Percentiles rank a stretch among this genome's conserved stretches.
Conservation (phyloP, 164 flowering plant species). For the Umbilicus rupestris region DNA sequence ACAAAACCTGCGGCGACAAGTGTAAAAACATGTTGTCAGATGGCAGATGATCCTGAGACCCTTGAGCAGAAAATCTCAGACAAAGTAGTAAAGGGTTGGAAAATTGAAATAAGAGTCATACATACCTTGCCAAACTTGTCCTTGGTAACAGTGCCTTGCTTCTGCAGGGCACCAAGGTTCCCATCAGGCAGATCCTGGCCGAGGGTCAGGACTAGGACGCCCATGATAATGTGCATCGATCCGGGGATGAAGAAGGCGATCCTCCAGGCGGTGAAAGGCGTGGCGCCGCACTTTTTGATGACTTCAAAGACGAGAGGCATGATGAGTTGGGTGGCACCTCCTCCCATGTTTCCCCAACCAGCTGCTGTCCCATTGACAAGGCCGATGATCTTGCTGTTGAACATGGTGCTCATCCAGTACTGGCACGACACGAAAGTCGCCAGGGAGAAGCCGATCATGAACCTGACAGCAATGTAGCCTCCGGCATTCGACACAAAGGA, state of each 20-base stretch:
- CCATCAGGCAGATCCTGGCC: conserved; percentile 48
- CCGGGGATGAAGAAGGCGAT: conserved; percentile 82
- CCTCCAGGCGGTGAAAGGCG: conserved; percentile 74
- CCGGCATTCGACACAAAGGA: conserved; percentile 36
- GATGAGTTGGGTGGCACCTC: conserved; percentile 67
- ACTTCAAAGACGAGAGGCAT: conserved; percentile 45
- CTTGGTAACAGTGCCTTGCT: conserved; percentile 45
- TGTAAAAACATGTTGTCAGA: not conserved
- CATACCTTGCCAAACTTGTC: conserved; percentile 30
- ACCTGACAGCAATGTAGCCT: conserved; percentile 39
- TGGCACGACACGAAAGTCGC: conserved; percentile 77
- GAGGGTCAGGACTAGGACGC: too few relatives aligned
- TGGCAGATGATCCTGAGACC: too few relatives aligned
- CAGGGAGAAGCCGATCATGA: conserved; percentile 53
- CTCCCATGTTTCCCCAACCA: conserved; percentile 70
- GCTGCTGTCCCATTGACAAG: conserved; percentile 30
- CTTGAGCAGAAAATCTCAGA: conserved; percentile 29
- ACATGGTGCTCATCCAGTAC: conserved; percentile 53
- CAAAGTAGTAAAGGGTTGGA: not conserved
- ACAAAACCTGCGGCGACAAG: conserved; percentile 30
- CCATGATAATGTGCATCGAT: not conserved
- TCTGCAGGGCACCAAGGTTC: conserved; percentile 43
- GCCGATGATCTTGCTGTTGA: conserved; percentile 66
- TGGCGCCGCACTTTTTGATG: conserved; percentile 26
- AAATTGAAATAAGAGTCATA: too few relatives aligned